These are phyloP conservation scores for Arabidopsis suecica DNA, from an alignment of 345 rosid species.

Conservation along the genomic window DNA sequence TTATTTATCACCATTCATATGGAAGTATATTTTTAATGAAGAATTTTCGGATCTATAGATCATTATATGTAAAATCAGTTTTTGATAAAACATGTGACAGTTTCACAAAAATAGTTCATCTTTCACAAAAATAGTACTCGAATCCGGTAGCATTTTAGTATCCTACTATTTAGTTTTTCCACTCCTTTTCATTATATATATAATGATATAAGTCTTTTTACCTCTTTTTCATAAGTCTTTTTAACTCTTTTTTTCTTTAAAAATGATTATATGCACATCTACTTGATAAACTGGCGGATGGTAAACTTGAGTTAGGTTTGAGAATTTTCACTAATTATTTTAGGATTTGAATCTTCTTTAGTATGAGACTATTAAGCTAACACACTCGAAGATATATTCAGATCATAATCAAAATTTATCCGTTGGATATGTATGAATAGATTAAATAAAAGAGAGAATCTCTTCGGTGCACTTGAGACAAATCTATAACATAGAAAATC, in stretches of 20 bases:
- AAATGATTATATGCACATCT: no score
- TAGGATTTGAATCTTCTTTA: background rate
- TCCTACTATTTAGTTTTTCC: background rate
- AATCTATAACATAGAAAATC: constrained; percentile 41
- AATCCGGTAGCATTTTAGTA: background rate
- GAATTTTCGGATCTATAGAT: no score
- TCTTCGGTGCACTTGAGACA: constrained; percentile 39
- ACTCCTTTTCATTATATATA: background rate
- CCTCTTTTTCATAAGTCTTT: background rate
- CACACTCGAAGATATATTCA: background rate
- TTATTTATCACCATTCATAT: background rate
- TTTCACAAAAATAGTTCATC: background rate
- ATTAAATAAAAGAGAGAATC: constrained; percentile 15
- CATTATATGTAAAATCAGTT: background rate
- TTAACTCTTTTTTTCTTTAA: background rate
- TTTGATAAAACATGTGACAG: background rate
- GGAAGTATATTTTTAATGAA: no score
- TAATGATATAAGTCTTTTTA: no score
- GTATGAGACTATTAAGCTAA: background rate
- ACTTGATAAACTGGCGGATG: background rate
- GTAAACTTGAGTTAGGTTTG: background rate
- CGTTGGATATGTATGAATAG: constrained; percentile 20
- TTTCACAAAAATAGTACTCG: no score
- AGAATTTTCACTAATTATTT: background rate
- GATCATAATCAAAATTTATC: constrained; percentile 5